A percentile compares a stretch with the other conserved stretches of the same genome.
Conservation (phyloP, 1,284 basidiomycete genomes). For the Phlebopus sp. region DNA sequence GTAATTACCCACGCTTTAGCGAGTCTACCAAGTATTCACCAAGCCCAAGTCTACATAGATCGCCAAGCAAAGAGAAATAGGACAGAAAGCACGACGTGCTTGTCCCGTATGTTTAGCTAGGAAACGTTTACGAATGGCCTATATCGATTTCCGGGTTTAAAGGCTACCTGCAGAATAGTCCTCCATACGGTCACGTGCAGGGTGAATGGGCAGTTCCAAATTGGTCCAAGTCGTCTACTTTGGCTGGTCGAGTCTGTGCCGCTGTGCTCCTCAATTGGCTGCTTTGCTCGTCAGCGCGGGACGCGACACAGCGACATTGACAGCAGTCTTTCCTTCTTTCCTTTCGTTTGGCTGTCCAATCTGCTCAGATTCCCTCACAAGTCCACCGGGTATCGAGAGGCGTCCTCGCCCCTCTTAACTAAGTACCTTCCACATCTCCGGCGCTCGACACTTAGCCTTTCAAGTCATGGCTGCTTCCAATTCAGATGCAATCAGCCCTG, state of each 20-base stretch:
- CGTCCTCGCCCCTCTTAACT: background rate
- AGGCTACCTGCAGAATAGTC: no score
- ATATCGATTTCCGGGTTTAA: no score
- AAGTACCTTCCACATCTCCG: constrained; percentile 1
- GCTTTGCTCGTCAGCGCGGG: constrained; percentile 35
- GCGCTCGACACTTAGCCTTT: background rate
- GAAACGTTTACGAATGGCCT: no score
- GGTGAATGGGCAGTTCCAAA: constrained; percentile 28
- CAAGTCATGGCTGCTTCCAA: constrained; percentile 42
- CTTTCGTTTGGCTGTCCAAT: constrained; percentile 7
- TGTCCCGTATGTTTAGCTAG: no score
- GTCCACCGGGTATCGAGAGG: background rate
- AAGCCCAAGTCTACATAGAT: no score
- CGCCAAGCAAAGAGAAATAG: no score
- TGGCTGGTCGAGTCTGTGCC: constrained; percentile 13
- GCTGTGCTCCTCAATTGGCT: constrained; percentile 2
- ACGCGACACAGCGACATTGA: constrained; percentile 33
- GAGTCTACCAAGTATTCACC: no score
- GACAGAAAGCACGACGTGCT: no score
- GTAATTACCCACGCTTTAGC: background rate
- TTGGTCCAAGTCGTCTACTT: constrained; percentile 22
- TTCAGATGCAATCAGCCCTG: constrained; percentile 39
- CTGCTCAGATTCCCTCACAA: constrained; percentile 12
- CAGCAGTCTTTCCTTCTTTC: constrained; percentile 16
- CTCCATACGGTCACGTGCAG: constrained; percentile 28